Evolutionary conservation across 208 protist genomes (phyloP).

Genomic region (Trypanosoma rangeli): DNA sequence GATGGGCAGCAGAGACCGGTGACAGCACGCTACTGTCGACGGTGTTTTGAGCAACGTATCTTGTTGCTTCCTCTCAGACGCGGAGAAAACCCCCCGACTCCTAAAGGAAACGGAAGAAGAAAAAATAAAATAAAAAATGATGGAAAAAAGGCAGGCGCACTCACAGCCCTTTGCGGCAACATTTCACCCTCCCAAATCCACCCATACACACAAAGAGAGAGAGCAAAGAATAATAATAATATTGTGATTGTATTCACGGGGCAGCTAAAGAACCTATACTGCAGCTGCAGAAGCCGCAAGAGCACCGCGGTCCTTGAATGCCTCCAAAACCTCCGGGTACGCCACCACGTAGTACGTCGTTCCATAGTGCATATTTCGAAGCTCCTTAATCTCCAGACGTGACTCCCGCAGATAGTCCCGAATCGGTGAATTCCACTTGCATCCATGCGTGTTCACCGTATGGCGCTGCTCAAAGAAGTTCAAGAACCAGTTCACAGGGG

Average conservation of each 20-base stretch:
- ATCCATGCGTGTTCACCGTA: slow-evolving; percentile 85
- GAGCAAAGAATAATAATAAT: no score
- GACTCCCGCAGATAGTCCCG: slow-evolving; percentile 73
- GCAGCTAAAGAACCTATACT: neutral
- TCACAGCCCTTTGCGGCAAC: neutral
- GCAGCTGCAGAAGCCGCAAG: slow-evolving; percentile 12
- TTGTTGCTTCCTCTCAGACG: no score
- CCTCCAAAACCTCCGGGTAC: slow-evolving; percentile 79
- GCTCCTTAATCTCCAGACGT: slow-evolving; percentile 78
- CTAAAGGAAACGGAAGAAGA: neutral
- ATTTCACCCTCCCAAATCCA: neutral
- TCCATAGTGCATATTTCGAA: slow-evolving; percentile 90
- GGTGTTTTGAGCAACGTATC: no score
- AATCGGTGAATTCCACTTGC: slow-evolving; percentile 85
- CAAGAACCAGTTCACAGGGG: slow-evolving; percentile 88
- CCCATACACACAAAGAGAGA: no score
- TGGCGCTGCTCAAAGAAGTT: slow-evolving; percentile 80
- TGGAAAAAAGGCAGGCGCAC: neutral
- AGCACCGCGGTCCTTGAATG: slow-evolving; percentile 47
- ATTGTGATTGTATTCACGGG: neutral
- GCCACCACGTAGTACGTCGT: slow-evolving; percentile 91
- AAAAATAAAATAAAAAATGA: neutral
- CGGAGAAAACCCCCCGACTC: neutral
- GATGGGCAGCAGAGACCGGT: neutral
- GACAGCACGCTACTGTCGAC: no score